Conservation (phyloP, 495 filamentous ascomycete genomes). For the Aspergillus nidulans region DNA sequence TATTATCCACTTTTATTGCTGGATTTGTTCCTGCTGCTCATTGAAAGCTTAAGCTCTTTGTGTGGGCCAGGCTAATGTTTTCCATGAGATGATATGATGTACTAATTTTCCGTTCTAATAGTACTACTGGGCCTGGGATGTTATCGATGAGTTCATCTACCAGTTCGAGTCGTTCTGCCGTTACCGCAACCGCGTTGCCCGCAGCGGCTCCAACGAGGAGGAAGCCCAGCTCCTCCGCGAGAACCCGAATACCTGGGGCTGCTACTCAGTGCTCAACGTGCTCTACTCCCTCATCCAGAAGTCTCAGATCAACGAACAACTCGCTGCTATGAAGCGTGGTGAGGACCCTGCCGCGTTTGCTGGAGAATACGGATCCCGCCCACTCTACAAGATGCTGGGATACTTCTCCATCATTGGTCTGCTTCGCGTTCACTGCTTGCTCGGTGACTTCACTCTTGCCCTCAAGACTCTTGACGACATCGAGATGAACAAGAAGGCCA, state of each 20-base stretch:
- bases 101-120: conserved; percentile 34
- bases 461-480: conserved; percentile 99
- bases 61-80: conserved; percentile 7
- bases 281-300: conserved; percentile 98
- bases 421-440: conserved; percentile 89
- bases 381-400: conserved; percentile 94
- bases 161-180: conserved; percentile 99
- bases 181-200: conserved; percentile 86
- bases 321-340: conserved; percentile 86
- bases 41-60: neutral
- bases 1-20: neutral
- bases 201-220: conserved; percentile 79
- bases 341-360: conserved; percentile 81
- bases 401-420: conserved; percentile 99
- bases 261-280: conserved; percentile 98
- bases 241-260: conserved; percentile 98
- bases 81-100: neutral
- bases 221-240: conserved; percentile 87
- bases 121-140: conserved; percentile 99
- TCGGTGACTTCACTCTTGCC: conserved; percentile 96
- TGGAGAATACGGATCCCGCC: conserved; percentile 89
- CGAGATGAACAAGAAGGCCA: conserved; percentile 99
- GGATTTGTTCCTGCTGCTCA: neutral
- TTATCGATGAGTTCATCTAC: conserved; percentile 99
- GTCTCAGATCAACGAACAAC: conserved; percentile 95